Evolutionary conservation across 306 rosid genomes (phyloP).

Genomic region (Medicago arabica): DNA sequence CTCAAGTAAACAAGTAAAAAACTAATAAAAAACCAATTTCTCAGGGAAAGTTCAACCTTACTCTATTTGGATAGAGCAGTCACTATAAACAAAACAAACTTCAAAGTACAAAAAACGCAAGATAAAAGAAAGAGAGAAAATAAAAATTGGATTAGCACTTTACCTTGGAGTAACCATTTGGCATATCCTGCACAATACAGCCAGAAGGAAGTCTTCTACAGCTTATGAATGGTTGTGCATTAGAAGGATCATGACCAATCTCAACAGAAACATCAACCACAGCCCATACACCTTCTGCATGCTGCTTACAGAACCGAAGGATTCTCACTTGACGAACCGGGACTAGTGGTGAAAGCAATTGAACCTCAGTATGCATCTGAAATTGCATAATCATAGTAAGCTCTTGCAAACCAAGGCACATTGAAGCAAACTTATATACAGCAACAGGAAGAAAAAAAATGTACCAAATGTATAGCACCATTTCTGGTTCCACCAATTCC

Average conservation of each 20-base stretch:
- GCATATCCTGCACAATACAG: constrained; percentile 87
- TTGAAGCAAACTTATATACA: not conserved
- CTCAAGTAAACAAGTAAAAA: constrained; percentile 45
- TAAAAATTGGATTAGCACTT: constrained; percentile 7
- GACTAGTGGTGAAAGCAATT: constrained; percentile 82
- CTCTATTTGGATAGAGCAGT: constrained; percentile 23
- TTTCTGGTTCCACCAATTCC: constrained; percentile 79
- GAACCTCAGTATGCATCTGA: constrained; percentile 89
- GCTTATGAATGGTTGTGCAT: constrained; percentile 49
- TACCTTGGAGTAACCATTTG: constrained; percentile 92
- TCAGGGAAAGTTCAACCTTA: constrained; percentile 19
- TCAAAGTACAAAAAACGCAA: not conserved
- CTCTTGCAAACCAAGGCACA: constrained; percentile 1
- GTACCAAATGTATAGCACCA: constrained; percentile 80
- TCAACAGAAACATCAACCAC: constrained; percentile 91
- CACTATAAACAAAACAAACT: not conserved
- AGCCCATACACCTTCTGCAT: constrained; percentile 86
- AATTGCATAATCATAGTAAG: constrained; percentile 33
- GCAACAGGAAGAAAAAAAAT: constrained; percentile 24
- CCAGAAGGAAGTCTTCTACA: constrained; percentile 97
- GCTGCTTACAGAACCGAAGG: constrained; percentile 92
- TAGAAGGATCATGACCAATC: constrained; percentile 54
- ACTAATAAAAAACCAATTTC: constrained; percentile 26
- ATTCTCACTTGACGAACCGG: constrained; percentile 74
- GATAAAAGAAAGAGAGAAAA: constrained; percentile 1